These are phyloP conservation scores for Elasticomyces elasticus DNA, from an alignment of 495 filamentous ascomycete genomes.

Conservation along the genomic window DNA sequence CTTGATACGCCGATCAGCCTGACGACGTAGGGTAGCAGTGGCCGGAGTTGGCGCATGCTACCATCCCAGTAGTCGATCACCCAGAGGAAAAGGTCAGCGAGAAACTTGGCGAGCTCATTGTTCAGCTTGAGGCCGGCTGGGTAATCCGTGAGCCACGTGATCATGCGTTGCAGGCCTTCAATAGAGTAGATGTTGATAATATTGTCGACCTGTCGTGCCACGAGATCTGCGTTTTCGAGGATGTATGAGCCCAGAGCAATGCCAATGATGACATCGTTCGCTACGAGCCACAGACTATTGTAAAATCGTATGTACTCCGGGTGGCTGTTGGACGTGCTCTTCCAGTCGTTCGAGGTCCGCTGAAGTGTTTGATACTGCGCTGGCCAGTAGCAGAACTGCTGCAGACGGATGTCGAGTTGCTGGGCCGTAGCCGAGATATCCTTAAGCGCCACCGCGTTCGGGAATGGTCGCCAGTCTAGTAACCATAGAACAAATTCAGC, in stretches of 20 bases:
- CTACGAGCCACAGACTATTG: conserved; percentile 96
- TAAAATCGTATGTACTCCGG: conserved; percentile 99
- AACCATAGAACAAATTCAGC: conserved; percentile 72
- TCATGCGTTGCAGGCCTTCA: conserved; percentile 77
- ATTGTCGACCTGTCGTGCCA: conserved; percentile 69
- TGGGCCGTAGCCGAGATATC: conserved; percentile 97
- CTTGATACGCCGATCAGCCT: conserved; percentile 90
- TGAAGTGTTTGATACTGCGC: conserved; percentile 89
- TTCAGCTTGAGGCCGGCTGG: conserved; percentile 98
- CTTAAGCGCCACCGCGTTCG: conserved; percentile 76
- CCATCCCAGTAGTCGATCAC: conserved; percentile 95
- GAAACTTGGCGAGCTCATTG: conserved; percentile 82
- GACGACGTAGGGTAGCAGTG: conserved; percentile 73
- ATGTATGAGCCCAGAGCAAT: conserved; percentile 95
- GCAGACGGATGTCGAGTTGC: conserved; percentile 92
- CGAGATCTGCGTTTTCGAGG: conserved; percentile 83
- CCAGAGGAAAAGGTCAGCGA: conserved; percentile 93
- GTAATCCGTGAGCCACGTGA: conserved; percentile 92
- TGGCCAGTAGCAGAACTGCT: conserved; percentile 99
- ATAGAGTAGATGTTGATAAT: conserved; percentile 77
- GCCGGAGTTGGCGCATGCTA: conserved; percentile 64
- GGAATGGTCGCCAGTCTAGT: conserved; percentile 75
- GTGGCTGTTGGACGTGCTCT: conserved; percentile 88
- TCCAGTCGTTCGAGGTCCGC: conserved; percentile 83
- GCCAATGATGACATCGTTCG: conserved; percentile 97